These are phyloP conservation scores for Decorospora gaudefroyi DNA, from an alignment of 2,329 filamentous ascomycete genomes.

Conservation along the genomic window DNA sequence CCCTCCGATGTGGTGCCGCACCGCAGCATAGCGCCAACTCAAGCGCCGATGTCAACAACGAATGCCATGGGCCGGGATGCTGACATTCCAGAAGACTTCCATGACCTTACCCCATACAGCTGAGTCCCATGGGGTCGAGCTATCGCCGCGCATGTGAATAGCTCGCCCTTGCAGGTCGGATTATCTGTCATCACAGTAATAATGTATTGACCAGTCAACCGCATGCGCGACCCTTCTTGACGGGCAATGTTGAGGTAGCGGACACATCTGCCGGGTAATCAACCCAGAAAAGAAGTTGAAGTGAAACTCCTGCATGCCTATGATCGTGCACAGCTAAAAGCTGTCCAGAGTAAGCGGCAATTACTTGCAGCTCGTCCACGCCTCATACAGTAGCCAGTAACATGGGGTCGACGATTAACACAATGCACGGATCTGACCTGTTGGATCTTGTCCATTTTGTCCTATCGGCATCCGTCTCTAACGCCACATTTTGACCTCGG, in stretches of 20 bases:
- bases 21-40: constrained; percentile 2
- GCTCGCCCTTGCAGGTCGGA: too few species aligned
- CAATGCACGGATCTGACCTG: constrained; percentile 14
- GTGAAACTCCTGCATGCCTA: too few species aligned
- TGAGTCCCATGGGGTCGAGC: constrained; percentile 1
- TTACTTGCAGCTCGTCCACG: too few species aligned
- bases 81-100: constrained; percentile 26
- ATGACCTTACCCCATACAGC: constrained; percentile 7
- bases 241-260: too few species aligned
- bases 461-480: constrained; percentile 18
- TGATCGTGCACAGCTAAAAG: too few species aligned
- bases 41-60: constrained; percentile 3
- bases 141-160: too few species aligned
- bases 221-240: not conserved
- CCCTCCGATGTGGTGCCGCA: constrained; percentile 13
- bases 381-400: too few species aligned
- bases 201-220: not conserved
- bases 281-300: too few species aligned
- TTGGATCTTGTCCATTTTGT: constrained; percentile 20
- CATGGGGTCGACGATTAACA: constrained; percentile 16
- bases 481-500: constrained; percentile 18
- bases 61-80: constrained; percentile 4
- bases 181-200: too few species aligned
- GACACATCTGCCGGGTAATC: too few species aligned
- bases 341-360: too few species aligned